Conservation (phyloP, 352 stramenopile genomes). For the Phytophthora melonis region DNA sequence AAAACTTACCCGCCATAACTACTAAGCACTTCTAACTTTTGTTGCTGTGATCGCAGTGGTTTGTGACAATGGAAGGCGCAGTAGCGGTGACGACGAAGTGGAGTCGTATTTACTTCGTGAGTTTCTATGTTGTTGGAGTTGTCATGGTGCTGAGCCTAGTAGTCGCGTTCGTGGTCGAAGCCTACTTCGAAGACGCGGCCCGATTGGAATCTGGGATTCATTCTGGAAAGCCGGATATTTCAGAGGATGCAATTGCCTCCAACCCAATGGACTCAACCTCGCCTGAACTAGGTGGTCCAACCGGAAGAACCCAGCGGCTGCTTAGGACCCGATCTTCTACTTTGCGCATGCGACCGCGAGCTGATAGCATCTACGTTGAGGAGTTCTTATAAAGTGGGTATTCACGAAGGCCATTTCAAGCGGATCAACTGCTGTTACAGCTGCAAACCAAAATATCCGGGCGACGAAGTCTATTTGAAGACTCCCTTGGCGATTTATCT, state of each 20-base stretch:
- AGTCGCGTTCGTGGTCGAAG: constrained; percentile 73
- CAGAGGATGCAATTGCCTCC: background rate
- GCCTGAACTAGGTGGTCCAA: background rate
- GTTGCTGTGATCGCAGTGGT: constrained; percentile 49
- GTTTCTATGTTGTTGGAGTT: constrained; percentile 76
- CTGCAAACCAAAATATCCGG: constrained; percentile 14
- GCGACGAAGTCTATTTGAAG: constrained; percentile 19
- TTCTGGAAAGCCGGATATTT: background rate
- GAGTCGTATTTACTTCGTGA: constrained; percentile 76
- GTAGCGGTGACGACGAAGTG: constrained; percentile 61
- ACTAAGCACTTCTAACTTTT: background rate
- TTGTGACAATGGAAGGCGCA: constrained; percentile 72
- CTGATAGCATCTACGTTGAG: constrained; percentile 57
- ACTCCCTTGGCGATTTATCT: constrained; percentile 12
- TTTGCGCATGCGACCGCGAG: constrained; percentile 39
- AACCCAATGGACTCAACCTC: background rate
- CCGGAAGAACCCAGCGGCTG: constrained; percentile 19
- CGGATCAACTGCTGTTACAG: background rate
- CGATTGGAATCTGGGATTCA: background rate
- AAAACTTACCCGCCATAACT: background rate
- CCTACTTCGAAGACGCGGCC: constrained; percentile 54
- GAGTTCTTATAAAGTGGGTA: constrained; percentile 44
- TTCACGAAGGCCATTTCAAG: background rate
- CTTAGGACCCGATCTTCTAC: constrained; percentile 29
- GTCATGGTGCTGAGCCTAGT: constrained; percentile 80